Evolutionary conservation across 2,329 filamentous ascomycete genomes (phyloP).

Genomic region (Pseudocercospora crystallina): DNA sequence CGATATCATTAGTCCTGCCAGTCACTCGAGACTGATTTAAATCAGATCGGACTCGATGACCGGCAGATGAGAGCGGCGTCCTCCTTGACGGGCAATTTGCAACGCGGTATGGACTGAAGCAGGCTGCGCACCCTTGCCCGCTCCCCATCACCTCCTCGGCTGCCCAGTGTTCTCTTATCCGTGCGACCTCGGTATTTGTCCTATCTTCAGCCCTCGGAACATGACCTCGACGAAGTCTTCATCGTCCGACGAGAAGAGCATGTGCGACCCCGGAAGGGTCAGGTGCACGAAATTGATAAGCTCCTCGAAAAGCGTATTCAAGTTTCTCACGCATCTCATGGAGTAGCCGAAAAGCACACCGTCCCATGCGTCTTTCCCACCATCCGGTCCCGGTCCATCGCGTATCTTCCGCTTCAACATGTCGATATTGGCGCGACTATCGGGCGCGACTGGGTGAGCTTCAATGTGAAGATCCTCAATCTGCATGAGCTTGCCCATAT

Average conservation of each 20-base stretch:
- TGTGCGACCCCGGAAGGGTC: slow-evolving; percentile 2
- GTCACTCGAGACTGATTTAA: too few relatives aligned
- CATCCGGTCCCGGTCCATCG: slow-evolving; percentile 7
- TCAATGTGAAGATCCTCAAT: slow-evolving; percentile 2
- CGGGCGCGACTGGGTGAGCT: slow-evolving; percentile 1
- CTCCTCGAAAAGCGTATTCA: slow-evolving; percentile 7
- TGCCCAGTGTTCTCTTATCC: too few relatives aligned
- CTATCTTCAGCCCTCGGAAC: slow-evolving; percentile 1
- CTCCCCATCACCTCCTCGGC: too few relatives aligned
- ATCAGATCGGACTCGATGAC: too few relatives aligned
- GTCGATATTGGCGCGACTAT: slow-evolving; percentile 9
- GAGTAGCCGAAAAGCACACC: neutral
- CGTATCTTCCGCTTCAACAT: slow-evolving; percentile 10
- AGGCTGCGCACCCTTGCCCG: too few relatives aligned
- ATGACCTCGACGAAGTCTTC: slow-evolving; percentile 2
- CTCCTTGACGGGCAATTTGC: too few relatives aligned
- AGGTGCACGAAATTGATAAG: slow-evolving; percentile 6
- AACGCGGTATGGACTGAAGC: too few relatives aligned
- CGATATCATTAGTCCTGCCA: too few relatives aligned
- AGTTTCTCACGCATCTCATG: neutral
- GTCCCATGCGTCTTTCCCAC: slow-evolving; percentile 8
- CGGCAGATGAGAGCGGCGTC: too few relatives aligned
- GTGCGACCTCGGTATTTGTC: neutral
- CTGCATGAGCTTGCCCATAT: neutral
- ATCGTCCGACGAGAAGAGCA: slow-evolving; percentile 4